Evolutionary conservation across 352 stramenopile genomes (phyloP), one percentile per base, ranked within the genome.

Genomic region (Phytophthora uliginosa): DNA sequence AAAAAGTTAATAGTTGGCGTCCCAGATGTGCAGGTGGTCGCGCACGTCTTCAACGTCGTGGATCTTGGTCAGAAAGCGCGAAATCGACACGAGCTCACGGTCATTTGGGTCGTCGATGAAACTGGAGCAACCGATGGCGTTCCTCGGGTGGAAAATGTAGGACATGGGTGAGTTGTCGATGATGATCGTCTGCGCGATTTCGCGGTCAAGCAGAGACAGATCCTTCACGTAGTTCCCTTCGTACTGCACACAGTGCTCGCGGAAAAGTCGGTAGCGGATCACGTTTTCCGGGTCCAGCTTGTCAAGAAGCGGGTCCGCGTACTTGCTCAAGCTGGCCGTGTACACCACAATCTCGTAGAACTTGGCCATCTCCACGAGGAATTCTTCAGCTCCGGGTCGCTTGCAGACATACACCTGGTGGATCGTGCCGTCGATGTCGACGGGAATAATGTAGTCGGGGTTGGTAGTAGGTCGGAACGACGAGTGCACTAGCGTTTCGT

Each of bases 121-220:
- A 55, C 80, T 93, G 22, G 88, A 95, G 71, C 86, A 94, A 20
- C 86, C 86, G 59, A 94, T 92, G 20, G 88, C 86, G 24, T 94
- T 95, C 47, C 79, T 81, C 18, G 98, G 98, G 78, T 99, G 98
- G 78, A 99, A 99, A 40, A 99, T 85, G 77, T 99, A 99, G 6
- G 95, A 98, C 79, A 96, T 97, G n/a, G 98, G 97, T 59, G 96
- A 99, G 79, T 99, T 99, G 84, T 99, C 98, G 65, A 99, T 98
- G 76, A 99, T 99, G 71, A 99, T 99, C 22, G 90, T 91, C 75
- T 98, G 92, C 18, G 82, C 86, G 26, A 99, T 83, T 28, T 99
- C 85, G 28, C 98, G 88, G 70, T 98, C 94, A 7, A 99, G 74
- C 12, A 99, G 65, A 38, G 87, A 97, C 48, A 99, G 76, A 76